Conservation (phyloP, 495 filamentous ascomycete species). For the Tuber microsphaerosporum region DNA sequence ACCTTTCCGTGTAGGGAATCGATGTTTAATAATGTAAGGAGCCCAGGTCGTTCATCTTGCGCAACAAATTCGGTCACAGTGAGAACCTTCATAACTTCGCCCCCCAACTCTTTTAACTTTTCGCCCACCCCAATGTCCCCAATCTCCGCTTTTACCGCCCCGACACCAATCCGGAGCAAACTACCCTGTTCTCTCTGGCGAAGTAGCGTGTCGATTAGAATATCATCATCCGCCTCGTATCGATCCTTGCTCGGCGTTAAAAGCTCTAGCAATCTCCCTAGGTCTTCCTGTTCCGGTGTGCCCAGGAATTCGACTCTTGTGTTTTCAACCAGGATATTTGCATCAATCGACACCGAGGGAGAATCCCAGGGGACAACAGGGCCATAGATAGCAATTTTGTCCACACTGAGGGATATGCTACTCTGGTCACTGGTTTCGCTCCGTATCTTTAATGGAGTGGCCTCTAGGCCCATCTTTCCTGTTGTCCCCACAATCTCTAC, state of each 20-base stretch:
- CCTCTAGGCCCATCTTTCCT: slow-evolving; percentile 65
- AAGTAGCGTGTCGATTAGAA: slow-evolving; percentile 84
- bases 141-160: slow-evolving; percentile 53
- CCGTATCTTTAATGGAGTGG: slow-evolving; percentile 72
- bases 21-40: slow-evolving; percentile 67
- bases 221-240: slow-evolving; percentile 87
- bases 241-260: slow-evolving; percentile 87
- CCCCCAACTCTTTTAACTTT: slow-evolving; percentile 59
- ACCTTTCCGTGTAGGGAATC: slow-evolving; percentile 54
- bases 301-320: slow-evolving; percentile 67
- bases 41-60: slow-evolving; percentile 87
- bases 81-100: slow-evolving; percentile 72
- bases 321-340: slow-evolving; percentile 51
- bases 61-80: slow-evolving; percentile 91
- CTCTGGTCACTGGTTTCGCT: slow-evolving; percentile 53
- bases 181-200: slow-evolving; percentile 83
- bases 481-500: slow-evolving; percentile 68
- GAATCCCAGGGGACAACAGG: slow-evolving; percentile 48
- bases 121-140: slow-evolving; percentile 55
- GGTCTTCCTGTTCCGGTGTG: slow-evolving; percentile 67
- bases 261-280: slow-evolving; percentile 72
- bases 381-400: slow-evolving; percentile 65
- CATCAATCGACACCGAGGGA: slow-evolving; percentile 46
- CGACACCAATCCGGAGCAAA: slow-evolving; percentile 65
- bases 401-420: slow-evolving; percentile 62